Base-by-base conservation (phyloP, 1,139 yeast genomes). In the Hansenula sp. region DNA sequence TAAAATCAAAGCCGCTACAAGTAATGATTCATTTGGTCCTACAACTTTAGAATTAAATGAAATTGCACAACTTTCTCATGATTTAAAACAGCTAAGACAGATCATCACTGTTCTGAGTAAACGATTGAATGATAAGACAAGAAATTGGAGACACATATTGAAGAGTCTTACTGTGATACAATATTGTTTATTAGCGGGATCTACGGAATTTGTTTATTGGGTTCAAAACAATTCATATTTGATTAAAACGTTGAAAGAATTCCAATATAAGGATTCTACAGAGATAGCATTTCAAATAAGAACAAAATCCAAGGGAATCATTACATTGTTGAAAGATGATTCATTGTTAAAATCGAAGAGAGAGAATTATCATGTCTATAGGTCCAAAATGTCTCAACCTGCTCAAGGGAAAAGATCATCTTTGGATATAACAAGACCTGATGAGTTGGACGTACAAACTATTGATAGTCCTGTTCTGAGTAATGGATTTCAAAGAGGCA, bases 101-200 rank as follows among this genome's bases (percentile, higher is more conserved):
- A 80, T 91, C 41, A 84, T 90, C 88, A 96, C 86, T 58, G 88
- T 93, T 84, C 68, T 93, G 42, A 96, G 87, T 65, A 82, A 90
- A 56, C 76, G 99, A 51, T 71, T 93, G 52, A 91, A 90, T 61
- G 99, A 93, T 60, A 88, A 88, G 70, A 96, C 98, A 44, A 89
- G 88, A 62, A 88, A 93, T 67, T 93, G 99, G 99, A 79, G 96
- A 52, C 99, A 93, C 65, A 88, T 93, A 34, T 86, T 94, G 54
- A 94, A 93, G 63, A 80, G 93, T 5, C 73, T 93, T 53, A 86
- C 96, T 0, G 85, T 93, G 17, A 74, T 93, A 58, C 96, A 91
- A 59, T 93, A 86, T 63, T 74, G 90, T 53, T 84, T 91, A 27
- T 75, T 94, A 50, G 81, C 77, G 52, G 99, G 98, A n/a, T 78